Evolutionary conservation across 306 rosid genomes (phyloP).

Genomic region (Calophaca sinica): DNA sequence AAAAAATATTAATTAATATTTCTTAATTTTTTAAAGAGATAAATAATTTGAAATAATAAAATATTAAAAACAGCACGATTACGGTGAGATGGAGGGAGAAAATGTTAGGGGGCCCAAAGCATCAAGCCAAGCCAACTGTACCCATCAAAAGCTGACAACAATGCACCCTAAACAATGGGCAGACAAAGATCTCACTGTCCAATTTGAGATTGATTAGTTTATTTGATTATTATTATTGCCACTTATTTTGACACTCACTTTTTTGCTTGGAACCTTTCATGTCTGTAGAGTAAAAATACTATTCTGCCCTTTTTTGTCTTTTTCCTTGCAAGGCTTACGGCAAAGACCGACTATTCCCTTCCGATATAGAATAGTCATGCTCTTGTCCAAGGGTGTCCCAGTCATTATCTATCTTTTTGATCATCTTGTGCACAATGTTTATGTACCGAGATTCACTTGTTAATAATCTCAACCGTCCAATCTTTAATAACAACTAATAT

Average conservation of each 20-base stretch:
- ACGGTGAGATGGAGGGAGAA: no score
- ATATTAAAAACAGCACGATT: no score
- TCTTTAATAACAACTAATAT: no score
- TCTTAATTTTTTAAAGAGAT: no score
- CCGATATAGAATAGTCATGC: background rate
- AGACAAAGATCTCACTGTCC: slow-evolving; percentile 73
- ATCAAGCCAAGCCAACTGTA: slow-evolving; percentile 58
- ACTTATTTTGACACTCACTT: slow-evolving; percentile 42
- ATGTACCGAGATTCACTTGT: no score
- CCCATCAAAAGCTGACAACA: slow-evolving; percentile 60
- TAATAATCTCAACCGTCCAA: no score
- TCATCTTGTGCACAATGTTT: no score
- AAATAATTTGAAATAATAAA: no score
- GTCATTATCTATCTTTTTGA: no score
- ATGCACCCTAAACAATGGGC: slow-evolving; percentile 57
- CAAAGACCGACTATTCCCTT: background rate
- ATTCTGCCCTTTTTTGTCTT: slow-evolving; percentile 29
- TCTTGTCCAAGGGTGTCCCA: no score
- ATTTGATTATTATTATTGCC: slow-evolving; percentile 24
- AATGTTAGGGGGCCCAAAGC: slow-evolving; percentile 49
- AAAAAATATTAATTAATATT: no score
- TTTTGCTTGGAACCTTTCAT: slow-evolving; percentile 12
- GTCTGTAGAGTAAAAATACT: slow-evolving; percentile 33
- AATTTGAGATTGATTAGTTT: slow-evolving; percentile 38
- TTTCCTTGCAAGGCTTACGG: background rate